Conservation (phyloP, 1,139 yeast species). For the Geotrichum candidum region DNA sequence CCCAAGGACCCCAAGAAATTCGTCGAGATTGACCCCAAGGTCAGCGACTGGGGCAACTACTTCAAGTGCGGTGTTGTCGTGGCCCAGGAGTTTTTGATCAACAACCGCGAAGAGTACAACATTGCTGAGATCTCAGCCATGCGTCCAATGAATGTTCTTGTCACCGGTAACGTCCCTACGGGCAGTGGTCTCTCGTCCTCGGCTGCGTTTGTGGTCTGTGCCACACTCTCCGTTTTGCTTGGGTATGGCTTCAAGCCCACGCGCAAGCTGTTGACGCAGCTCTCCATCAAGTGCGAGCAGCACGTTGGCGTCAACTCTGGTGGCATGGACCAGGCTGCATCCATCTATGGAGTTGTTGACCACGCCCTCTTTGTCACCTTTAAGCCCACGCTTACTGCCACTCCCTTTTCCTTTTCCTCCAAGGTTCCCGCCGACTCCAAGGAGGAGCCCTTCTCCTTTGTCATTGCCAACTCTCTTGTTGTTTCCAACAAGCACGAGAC, state of each 20-base stretch:
- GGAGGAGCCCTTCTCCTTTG: slow-evolving; percentile 46
- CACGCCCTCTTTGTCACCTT: slow-evolving; percentile 60
- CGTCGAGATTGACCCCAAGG: slow-evolving; percentile 45
- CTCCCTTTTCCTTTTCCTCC: slow-evolving; percentile 46
- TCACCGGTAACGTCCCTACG: slow-evolving; percentile 65
- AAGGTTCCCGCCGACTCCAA: background rate
- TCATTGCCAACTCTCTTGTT: slow-evolving; percentile 59
- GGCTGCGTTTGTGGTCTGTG: slow-evolving; percentile 66
- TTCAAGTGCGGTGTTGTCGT: slow-evolving; percentile 63
- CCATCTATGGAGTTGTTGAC: slow-evolving; percentile 57
- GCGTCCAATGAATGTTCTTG: slow-evolving; percentile 42
- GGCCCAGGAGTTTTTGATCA: slow-evolving; percentile 46
- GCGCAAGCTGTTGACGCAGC: slow-evolving; percentile 51
- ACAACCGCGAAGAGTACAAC: slow-evolving; percentile 13
- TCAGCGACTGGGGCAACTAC: slow-evolving; percentile 59
- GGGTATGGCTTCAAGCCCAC: slow-evolving; percentile 44
- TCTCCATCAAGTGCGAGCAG: slow-evolving; percentile 66
- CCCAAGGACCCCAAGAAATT: slow-evolving; percentile 39
- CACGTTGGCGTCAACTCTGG: slow-evolving; percentile 71
- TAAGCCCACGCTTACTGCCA: slow-evolving; percentile 52
- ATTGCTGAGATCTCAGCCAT: slow-evolving; percentile 2
- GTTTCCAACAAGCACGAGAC: slow-evolving; percentile 63
- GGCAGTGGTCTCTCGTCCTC: slow-evolving; percentile 70
- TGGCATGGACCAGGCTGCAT: slow-evolving; percentile 75
- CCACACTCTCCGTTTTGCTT: slow-evolving; percentile 53